A percentile compares a stretch with the other conserved stretches of the same genome.
phyloP scores from a whole-genome alignment of 179 eudicot species.

The Patellifolia procumbens region DNA sequence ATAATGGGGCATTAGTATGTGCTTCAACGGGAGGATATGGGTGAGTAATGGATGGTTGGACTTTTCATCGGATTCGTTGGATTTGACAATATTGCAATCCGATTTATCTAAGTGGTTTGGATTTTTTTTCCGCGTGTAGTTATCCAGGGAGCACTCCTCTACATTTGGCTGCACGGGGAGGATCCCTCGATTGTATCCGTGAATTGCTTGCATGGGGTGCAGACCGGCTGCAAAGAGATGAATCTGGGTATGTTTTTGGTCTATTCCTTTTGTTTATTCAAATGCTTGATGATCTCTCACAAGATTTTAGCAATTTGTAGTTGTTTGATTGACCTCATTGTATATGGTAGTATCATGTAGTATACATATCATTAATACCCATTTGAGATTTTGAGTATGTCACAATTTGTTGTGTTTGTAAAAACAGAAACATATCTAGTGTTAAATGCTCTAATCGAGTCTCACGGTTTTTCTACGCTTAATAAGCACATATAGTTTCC shows the following conservation, averaged over 20 bases:
- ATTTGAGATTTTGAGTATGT: not conserved
- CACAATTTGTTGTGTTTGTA: not conserved
- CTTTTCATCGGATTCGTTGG: not conserved
- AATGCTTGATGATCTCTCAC: not conserved
- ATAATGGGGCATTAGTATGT: slow-evolving; percentile 88
- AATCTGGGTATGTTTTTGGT: slow-evolving; percentile 63
- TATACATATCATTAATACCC: no score
- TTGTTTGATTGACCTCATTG: not conserved
- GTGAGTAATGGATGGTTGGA: slow-evolving; percentile 38
- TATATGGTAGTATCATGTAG: not conserved
- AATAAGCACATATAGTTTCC: no score
- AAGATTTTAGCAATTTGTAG: not conserved
- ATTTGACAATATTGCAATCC: not conserved
- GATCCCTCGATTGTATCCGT: slow-evolving; percentile 88
- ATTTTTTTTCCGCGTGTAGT: slow-evolving; percentile 40
- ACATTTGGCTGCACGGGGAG: slow-evolving; percentile 96
- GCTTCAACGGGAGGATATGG: slow-evolving; percentile 94
- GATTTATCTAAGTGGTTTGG: slow-evolving; percentile 15
- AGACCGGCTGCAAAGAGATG: slow-evolving; percentile 84
- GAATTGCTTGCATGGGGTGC: slow-evolving; percentile 98
- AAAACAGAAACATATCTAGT: no score
- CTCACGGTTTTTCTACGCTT: no score
- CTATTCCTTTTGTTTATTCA: slow-evolving; percentile 22
- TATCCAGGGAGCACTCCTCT: slow-evolving; percentile 93
- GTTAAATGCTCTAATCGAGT: not conserved